Base-by-base conservation (phyloP, 768 basidiomycete species). In the Boletus subcaerulescens region DNA sequence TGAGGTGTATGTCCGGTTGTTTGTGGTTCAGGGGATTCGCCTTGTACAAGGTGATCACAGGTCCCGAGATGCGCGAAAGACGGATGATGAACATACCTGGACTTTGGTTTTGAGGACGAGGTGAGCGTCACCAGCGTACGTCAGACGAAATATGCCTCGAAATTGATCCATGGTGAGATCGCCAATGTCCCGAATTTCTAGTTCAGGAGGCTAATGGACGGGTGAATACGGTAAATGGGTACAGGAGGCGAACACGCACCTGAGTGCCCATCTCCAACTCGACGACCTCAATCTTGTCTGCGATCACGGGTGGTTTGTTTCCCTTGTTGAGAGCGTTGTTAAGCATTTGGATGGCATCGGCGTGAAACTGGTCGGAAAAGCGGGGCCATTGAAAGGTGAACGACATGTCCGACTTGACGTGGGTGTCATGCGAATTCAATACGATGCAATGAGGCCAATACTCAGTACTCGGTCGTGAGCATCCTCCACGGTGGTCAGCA, bases 201-300 rank as follows among this genome's bases (percentile, higher is more conserved):
- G 80, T 60, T 98, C 96, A 44, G 97, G 97, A 12, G 97, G 96
- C 93, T 98, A 62, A 5, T 24, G n/a, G 35, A 33, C 20, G 14
- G 35, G 43, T 63, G 36, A 60, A 54, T 13, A 20, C 2, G 43
- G 20, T 17, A 18, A 32, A 24, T 12, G 26, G 17, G n/a, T 9
- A 12, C 8, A 18, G 17, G 41, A 43, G 32, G 22, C 20, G 22
- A 46, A n/a, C 33, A 67, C 76, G 50, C 56, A 93, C 95, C 78
- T 96, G 89, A 3, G 91, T 93, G 36, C 97, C 97, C 97, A 99
- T 98, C 73, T 98, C 89, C n/a, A 99, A 76, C 70, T 98, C 97
- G 50, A 97, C 91, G 31, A 99, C 97, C 71, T 98, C 93, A 60
- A 99, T 98, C 71, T 83, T 87, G 74, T 96, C 97, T 50, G 93